Evolutionary conservation across 768 basidiomycete species (phyloP).

Genomic region (Phaeotremella fagi): DNA sequence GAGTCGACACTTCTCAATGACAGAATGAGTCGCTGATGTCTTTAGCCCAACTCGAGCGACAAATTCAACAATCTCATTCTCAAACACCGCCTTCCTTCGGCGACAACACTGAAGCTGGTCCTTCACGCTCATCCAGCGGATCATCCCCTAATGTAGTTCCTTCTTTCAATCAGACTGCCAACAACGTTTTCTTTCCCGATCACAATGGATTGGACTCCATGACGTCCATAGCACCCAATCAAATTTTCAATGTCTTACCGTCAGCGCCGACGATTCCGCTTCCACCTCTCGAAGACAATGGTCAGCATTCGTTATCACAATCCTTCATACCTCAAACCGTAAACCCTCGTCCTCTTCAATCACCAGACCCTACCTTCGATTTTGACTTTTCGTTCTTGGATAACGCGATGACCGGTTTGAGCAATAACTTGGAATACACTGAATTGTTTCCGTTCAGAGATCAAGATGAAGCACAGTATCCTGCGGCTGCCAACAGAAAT

Average conservation of each 20-base stretch:
- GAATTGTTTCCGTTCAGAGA: not conserved
- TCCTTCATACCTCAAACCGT: not conserved
- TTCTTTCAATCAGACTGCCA: too few species aligned
- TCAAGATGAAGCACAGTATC: not conserved
- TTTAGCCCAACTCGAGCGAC: not conserved
- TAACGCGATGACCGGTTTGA: slow-evolving; percentile 6
- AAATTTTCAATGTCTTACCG: too few species aligned
- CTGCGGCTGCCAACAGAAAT: too few species aligned
- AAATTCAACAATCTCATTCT: not conserved
- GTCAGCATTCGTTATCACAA: not conserved
- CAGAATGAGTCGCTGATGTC: not conserved
- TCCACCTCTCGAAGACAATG: not conserved
- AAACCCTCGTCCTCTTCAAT: slow-evolving; percentile 1
- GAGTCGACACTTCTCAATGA: not conserved
- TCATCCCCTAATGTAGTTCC: too few species aligned
- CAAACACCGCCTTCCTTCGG: too few species aligned
- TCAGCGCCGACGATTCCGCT: too few species aligned
- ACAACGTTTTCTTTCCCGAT: too few species aligned
- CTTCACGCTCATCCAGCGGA: not conserved
- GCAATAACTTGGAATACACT: not conserved
- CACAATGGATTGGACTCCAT: too few species aligned
- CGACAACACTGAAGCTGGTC: not conserved
- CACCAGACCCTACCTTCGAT: slow-evolving; percentile 4
- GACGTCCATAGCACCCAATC: too few species aligned
- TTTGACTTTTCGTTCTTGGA: slow-evolving; percentile 10